A percentile compares a stretch with the other conserved stretches of the same genome.
phyloP scores from a whole-genome alignment of 257 asterid genomes.

The Solanum boliviense region DNA sequence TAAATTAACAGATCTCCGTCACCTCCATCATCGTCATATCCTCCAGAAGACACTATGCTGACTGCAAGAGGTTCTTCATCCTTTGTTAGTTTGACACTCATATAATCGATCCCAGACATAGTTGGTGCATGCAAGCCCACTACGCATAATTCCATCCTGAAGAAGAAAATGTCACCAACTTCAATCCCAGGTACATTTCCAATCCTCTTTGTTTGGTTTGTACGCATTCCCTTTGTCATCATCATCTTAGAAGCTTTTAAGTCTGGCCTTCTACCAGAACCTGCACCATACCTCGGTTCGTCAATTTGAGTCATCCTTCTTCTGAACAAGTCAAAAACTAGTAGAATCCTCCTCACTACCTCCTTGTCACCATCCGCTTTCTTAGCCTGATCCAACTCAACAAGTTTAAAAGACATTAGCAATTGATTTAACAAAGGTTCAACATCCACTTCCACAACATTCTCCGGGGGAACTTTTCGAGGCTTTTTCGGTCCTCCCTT shows the following conservation, averaged over 20 bases:
- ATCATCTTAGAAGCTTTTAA: constrained; percentile 41
- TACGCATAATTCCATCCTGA: constrained; percentile 83
- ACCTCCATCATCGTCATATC: constrained; percentile 72
- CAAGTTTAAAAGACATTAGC: constrained; percentile 31
- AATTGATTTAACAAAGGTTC: constrained; percentile 19
- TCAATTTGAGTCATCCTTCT: constrained; percentile 53
- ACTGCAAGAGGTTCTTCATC: constrained; percentile 86
- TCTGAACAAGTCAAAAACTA: constrained; percentile 49
- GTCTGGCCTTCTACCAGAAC: constrained; percentile 60
- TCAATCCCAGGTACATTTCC: constrained; percentile 73
- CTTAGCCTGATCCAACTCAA: constrained; percentile 35
- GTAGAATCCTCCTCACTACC: constrained; percentile 30
- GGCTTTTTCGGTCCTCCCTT: constrained; percentile 33
- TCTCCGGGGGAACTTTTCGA: constrained; percentile 11
- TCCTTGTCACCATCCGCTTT: constrained; percentile 52
- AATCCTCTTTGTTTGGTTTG: constrained; percentile 50
- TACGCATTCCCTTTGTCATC: constrained; percentile 57
- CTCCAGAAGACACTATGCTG: constrained; percentile 89
- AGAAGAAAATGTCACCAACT: constrained; percentile 84
- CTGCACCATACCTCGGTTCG: constrained; percentile 42
- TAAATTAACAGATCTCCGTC: constrained; percentile 31
- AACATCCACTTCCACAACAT: constrained; percentile 26
- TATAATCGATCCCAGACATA: constrained; percentile 92
- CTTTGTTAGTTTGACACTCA: constrained; percentile 42
- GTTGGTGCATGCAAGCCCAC: constrained; percentile 78